phyloP scores from a whole-genome alignment of 306 rosid genomes.

The Corylus americana region DNA sequence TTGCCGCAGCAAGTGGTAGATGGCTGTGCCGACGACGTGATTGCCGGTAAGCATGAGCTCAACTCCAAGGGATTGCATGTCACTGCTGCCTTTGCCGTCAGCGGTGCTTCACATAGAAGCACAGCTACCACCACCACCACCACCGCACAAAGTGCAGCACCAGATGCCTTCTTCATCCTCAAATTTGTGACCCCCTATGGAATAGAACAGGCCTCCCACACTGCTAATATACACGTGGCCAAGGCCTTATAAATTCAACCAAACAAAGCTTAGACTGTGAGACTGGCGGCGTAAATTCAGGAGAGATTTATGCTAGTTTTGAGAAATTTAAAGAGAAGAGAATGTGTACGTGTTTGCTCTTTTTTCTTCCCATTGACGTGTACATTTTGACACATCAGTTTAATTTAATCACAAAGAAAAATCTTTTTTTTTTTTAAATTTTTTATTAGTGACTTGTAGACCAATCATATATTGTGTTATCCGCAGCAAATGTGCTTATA shows the following conservation, averaged over 20 bases:
- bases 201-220: neutral
- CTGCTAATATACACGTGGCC: neutral
- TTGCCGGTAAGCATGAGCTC: slow-evolving; percentile 42
- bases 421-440: neutral
- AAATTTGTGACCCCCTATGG: neutral
- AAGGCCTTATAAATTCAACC: no score
- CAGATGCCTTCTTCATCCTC: slow-evolving; percentile 23
- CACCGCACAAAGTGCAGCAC: slow-evolving; percentile 9
- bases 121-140: slow-evolving; percentile 14
- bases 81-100: slow-evolving; percentile 31
- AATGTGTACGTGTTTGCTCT: no score
- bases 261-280: no score
- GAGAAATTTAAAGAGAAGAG: no score
- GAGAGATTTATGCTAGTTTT: no score
- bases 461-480: no score
- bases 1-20: slow-evolving; percentile 50
- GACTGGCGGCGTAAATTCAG: no score
- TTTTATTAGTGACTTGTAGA: no score
- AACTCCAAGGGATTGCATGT: slow-evolving; percentile 41
- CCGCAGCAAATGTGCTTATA: no score
- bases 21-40: slow-evolving; percentile 29
- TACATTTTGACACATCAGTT: no score
- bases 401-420: no score
- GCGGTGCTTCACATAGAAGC: slow-evolving; percentile 12
- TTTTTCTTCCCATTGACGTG: no score